Base-by-base conservation (phyloP, 345 rosid genomes). In the Eucalyptus fibrosa region DNA sequence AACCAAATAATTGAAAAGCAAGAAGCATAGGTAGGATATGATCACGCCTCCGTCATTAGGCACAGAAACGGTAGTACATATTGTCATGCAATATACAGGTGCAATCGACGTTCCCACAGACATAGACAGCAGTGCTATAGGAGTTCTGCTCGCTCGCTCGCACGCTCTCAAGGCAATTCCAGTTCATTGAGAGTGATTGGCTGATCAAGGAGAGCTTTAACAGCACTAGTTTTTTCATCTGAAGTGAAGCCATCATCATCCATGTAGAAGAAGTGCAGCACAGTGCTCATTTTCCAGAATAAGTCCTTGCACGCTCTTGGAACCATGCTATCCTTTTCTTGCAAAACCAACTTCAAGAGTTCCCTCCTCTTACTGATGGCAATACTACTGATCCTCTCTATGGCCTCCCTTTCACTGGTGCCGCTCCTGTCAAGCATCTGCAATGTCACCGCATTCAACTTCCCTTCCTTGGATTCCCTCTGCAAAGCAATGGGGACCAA, bases 181-280 rank as follows among this genome's bases (percentile, higher is more conserved):
- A 82, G 42, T 69, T 86, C 65, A 42, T 89, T 28, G 17, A 91
- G 59, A 19, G 59, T 40, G 86, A 96, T 83, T 50, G 98, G 96
- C 32, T 95, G 91, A 53, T 91, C 85, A 40, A 95, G 87, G 5
- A 97, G 91, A 65, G 92, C 91, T 55, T 92, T 94, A 26, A 96
- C 97, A 89, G 89, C 95, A 67, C 87, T 90, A 21, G 90, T 86
- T 91, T 95, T 91, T 53, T 92, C 96, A 77, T 93, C 88, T 21
- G 94, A 93, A 21, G 95, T 94, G 93, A 97, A 97, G 19, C 97
- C 99, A 88, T 97, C 99, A 88, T 92, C 95, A 82, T 96, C 93
- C 89, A 89, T 87, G 94, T 97, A 97, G 91, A 98, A 96, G 12
- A 95, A 42, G 91, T 96, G 93, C 91, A 97, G 86, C 87, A 95